phyloP scores from a whole-genome alignment of 345 rosid species.

The Arabis alpina region DNA sequence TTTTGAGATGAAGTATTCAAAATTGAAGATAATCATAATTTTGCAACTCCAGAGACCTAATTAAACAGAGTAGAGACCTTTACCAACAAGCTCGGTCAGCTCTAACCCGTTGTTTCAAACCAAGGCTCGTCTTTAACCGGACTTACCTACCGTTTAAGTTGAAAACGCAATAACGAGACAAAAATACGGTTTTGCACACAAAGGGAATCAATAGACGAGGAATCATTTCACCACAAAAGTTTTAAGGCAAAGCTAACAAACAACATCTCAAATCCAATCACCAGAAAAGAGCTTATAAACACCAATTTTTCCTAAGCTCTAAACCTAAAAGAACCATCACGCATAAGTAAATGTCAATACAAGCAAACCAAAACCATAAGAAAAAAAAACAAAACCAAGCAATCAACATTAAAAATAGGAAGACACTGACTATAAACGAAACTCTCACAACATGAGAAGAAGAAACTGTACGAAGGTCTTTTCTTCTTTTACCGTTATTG shows the following conservation, averaged over 20 bases:
- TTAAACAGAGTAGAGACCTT: background rate
- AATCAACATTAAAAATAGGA: constrained; percentile 18
- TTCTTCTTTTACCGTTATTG: constrained; percentile 37
- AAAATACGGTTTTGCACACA: background rate
- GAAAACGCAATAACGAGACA: background rate
- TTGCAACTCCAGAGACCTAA: background rate
- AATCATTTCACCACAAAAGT: constrained; percentile 17
- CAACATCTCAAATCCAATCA: constrained; percentile 25
- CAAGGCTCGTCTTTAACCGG: constrained; percentile 1
- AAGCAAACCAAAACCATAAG: background rate
- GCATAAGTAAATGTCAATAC: constrained; percentile 30
- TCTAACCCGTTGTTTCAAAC: background rate
- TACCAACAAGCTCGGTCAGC: background rate
- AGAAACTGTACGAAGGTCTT: constrained; percentile 6
- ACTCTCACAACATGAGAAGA: constrained; percentile 34
- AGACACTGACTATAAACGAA: constrained; percentile 17
- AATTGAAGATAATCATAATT: background rate
- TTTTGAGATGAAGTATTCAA: background rate
- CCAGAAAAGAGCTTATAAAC: constrained; percentile 32
- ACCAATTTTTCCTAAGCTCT: constrained; percentile 22
- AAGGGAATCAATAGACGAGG: background rate
- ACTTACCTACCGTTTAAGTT: background rate
- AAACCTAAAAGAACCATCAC: constrained; percentile 21
- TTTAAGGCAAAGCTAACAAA: background rate
- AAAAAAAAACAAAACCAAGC: constrained; percentile 16